Percentiles rank a stretch among this genome's conserved stretches.
phyloP scores from a whole-genome alignment of 371 early-diverging fungal species.

The Mortierella sp. region DNA sequence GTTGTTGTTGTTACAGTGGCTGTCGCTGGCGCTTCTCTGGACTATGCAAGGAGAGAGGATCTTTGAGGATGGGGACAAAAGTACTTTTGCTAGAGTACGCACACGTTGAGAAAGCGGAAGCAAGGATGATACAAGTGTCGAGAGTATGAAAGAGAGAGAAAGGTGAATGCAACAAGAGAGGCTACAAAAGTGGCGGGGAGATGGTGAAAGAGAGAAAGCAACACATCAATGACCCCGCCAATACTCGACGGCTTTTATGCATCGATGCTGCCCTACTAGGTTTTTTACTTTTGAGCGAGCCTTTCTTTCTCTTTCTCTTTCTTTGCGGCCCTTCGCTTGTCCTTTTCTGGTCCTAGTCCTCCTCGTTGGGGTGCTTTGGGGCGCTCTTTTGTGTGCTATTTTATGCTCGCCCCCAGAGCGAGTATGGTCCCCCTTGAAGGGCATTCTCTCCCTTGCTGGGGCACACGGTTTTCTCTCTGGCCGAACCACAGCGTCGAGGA shows the following conservation, averaged over 20 bases:
- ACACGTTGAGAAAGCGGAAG: background rate
- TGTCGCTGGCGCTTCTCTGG: background rate
- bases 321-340: background rate
- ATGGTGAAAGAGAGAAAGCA: background rate
- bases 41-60: background rate
- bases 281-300: background rate
- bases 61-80: background rate
- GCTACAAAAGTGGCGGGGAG: background rate
- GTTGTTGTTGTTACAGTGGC: constrained; percentile 8
- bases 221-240: background rate
- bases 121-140: background rate
- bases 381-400: too few relatives aligned
- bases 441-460: too few relatives aligned
- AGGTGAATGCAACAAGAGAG: constrained; percentile 1
- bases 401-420: too few relatives aligned
- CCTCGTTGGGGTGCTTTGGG: too few relatives aligned
- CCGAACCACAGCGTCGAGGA: too few relatives aligned
- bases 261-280: background rate
- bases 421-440: too few relatives aligned
- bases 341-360: background rate
- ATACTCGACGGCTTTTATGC: background rate
- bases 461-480: too few relatives aligned
- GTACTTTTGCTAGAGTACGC: too few relatives aligned
- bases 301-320: background rate
- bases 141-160: background rate